Percentiles rank a stretch among this genome's conserved stretches.
phyloP scores from a whole-genome alignment of 306 rosid genomes.

The Vigna trinervia region DNA sequence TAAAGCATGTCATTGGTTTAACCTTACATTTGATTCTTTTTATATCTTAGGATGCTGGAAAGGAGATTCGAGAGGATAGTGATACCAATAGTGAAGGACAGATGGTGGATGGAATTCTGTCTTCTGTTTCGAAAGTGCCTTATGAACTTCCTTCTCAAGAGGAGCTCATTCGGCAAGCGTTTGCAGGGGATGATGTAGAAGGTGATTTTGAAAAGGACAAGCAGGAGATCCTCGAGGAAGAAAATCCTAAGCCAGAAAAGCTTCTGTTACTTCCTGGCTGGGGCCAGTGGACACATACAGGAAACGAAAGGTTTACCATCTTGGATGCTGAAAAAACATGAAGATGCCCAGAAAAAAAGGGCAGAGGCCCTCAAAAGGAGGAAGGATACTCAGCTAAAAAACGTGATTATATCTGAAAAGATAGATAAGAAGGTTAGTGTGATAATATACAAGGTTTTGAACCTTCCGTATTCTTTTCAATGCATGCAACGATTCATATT shows the following conservation, averaged over 20 bases:
- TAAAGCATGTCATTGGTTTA: conserved; percentile 19
- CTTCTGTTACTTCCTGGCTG: conserved; percentile 88
- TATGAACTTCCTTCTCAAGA: conserved; percentile 94
- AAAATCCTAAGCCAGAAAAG: conserved; percentile 91
- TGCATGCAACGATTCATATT: background rate
- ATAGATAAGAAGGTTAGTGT: conserved; percentile 79
- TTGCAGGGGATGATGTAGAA: conserved; percentile 93
- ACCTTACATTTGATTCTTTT: conserved; percentile 9
- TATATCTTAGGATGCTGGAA: conserved; percentile 56
- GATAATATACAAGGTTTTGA: conserved; percentile 21
- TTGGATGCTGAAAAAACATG: conserved; percentile 83
- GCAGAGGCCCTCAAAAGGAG: conserved; percentile 76
- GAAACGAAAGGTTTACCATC: conserved; percentile 83
- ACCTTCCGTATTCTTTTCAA: background rate
- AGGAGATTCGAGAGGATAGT: conserved; percentile 62
- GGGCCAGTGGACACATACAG: conserved; percentile 97
- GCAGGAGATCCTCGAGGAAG: conserved; percentile 69
- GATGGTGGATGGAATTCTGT: conserved; percentile 79
- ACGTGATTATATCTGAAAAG: conserved; percentile 90
- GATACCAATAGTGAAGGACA: conserved; percentile 76
- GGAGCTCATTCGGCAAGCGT: conserved; percentile 80
- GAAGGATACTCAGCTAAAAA: conserved; percentile 79
- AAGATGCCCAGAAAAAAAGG: conserved; percentile 70
- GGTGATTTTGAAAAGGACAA: conserved; percentile 83
- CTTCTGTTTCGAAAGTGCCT: conserved; percentile 61